phyloP scores from a whole-genome alignment of 371 early-diverging fungal species.

The Mucor circinelloides region DNA sequence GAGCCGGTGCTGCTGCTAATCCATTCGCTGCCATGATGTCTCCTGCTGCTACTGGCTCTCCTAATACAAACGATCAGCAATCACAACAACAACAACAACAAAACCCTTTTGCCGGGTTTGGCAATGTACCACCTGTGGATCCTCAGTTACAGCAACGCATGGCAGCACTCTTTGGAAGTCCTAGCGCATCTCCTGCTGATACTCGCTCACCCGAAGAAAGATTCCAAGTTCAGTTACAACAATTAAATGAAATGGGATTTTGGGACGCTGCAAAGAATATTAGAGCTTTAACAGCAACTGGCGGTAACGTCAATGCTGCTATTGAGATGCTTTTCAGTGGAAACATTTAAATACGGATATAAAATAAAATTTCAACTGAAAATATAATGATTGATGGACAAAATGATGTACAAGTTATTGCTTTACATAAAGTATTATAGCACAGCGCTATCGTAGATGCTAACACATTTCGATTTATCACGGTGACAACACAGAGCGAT shows the following conservation, averaged over 20 bases:
- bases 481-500: no score
- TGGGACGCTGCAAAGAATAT: conserved; percentile 90
- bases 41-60: not conserved
- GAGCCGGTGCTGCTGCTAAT: conserved; percentile 4
- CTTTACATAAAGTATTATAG: no score
- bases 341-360: conserved; percentile 14
- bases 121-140: conserved; percentile 48
- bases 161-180: conserved; percentile 41
- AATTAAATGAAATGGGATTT: conserved; percentile 97
- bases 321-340: conserved; percentile 81
- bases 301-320: conserved; percentile 93
- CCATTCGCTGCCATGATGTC: conserved; percentile 1
- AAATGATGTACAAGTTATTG: no score
- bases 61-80: conserved; percentile 8
- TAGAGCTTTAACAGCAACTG: conserved; percentile 80
- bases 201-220: conserved; percentile 86
- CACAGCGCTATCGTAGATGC: no score
- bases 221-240: conserved; percentile 87
- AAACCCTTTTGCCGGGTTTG: conserved; percentile 72
- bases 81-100: conserved; percentile 31
- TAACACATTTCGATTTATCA: no score
- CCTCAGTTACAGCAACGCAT: conserved; percentile 53
- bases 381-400: not conserved
- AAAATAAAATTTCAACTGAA: not conserved
- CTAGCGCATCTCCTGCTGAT: conserved; percentile 35